A percentile compares a stretch with the other conserved stretches of the same genome.
phyloP scores from a whole-genome alignment of 768 basidiomycete genomes.

The Pleurotus ostreatus region DNA sequence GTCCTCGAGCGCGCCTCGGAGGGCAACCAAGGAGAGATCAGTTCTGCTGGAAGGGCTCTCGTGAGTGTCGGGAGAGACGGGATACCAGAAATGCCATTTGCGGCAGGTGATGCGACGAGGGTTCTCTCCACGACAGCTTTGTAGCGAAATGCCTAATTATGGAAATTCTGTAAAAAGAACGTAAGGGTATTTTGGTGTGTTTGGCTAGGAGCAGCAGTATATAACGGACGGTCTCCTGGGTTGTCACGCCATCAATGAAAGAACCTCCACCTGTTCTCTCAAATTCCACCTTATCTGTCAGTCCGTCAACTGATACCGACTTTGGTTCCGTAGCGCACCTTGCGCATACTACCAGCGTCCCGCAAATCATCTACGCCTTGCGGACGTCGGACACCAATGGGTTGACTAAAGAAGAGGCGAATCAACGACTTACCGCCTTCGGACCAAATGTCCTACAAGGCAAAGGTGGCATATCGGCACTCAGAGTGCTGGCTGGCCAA shows the following conservation, averaged over 20 bases:
- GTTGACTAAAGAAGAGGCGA: slow-evolving; percentile 31
- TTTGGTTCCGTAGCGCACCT: slow-evolving; percentile 25
- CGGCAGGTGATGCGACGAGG: too few species aligned
- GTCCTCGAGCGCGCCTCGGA: too few species aligned
- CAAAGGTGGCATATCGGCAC: slow-evolving; percentile 29
- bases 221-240: background rate
- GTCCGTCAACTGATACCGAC: slow-evolving; percentile 26
- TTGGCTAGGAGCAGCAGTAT: too few species aligned
- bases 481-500: slow-evolving; percentile 30
- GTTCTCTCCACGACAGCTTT: too few species aligned
- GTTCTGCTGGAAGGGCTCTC: too few species aligned
- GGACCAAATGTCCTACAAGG: slow-evolving; percentile 32
- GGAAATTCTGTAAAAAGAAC: too few species aligned
- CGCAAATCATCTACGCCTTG: slow-evolving; percentile 26
- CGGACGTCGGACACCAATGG: slow-evolving; percentile 30
- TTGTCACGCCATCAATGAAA: slow-evolving; percentile 6
- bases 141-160: too few species aligned
- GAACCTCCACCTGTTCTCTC: slow-evolving; percentile 10
- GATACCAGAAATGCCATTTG: too few species aligned
- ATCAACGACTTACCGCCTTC: slow-evolving; percentile 24
- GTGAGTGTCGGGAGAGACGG: too few species aligned
- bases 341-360: slow-evolving; percentile 27
- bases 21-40: too few species aligned
- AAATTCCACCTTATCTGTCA: slow-evolving; percentile 28
- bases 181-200: too few species aligned